Conservation (phyloP, 2,329 filamentous ascomycete genomes). For the Corynespora cassiicola region DNA sequence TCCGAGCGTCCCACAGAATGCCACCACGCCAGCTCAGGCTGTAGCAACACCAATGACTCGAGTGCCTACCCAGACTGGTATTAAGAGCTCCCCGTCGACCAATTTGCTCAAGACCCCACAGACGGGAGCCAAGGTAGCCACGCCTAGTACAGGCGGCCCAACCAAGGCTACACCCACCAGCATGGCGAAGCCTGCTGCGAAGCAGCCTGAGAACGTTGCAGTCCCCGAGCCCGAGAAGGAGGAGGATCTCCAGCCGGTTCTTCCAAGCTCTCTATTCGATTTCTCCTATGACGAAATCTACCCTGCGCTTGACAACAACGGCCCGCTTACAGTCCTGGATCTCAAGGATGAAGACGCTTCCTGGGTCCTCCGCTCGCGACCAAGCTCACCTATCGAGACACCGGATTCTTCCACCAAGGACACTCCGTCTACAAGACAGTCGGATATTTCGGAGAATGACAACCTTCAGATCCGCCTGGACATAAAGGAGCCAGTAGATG, state of each 20-base stretch:
- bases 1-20: conserved; percentile 36
- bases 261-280: conserved; percentile 36
- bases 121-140: conserved; percentile 38
- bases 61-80: conserved; percentile 43
- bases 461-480: conserved; percentile 48
- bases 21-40: conserved; percentile 42
- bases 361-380: conserved; percentile 40
- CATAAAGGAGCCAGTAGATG: conserved; percentile 40
- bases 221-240: conserved; percentile 23
- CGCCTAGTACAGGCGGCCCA: conserved; percentile 38
- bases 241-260: conserved; percentile 31
- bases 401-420: conserved; percentile 46
- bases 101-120: conserved; percentile 48
- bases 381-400: conserved; percentile 37
- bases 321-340: conserved; percentile 38
- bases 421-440: conserved; percentile 44
- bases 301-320: conserved; percentile 37
- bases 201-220: conserved; percentile 26
- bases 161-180: conserved; percentile 41
- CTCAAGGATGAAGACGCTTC: conserved; percentile 43
- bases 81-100: conserved; percentile 44
- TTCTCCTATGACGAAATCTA: conserved; percentile 42
- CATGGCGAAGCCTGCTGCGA: conserved; percentile 29
- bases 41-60: conserved; percentile 46
- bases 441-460: conserved; percentile 52